Conservation (phyloP, 1,139 yeast species). For the Candida sojae region DNA sequence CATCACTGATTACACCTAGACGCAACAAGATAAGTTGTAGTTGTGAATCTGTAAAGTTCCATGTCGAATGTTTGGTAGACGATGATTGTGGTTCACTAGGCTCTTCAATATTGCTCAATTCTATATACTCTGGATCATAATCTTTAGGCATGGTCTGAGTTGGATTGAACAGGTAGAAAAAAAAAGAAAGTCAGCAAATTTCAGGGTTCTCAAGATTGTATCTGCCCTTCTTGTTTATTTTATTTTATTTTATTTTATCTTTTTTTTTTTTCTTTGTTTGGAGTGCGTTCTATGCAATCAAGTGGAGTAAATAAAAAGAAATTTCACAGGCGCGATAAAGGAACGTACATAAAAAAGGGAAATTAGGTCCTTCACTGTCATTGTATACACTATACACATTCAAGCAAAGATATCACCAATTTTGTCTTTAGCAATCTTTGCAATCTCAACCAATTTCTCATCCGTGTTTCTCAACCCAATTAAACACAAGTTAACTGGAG, state of each 20-base stretch:
- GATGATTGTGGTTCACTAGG: background rate
- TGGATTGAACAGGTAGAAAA: background rate
- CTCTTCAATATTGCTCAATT: constrained; percentile 1
- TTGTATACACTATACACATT: background rate
- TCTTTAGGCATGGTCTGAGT: background rate
- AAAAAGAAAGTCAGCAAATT: background rate
- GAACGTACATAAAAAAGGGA: background rate
- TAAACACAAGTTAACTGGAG: constrained; percentile 19
- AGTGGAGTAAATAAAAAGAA: background rate
- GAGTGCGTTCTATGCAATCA: too few relatives aligned
- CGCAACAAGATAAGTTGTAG: constrained; percentile 29
- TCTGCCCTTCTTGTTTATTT: background rate
- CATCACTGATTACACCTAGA: constrained; percentile 33
- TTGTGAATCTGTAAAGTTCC: constrained; percentile 22
- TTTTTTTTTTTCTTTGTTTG: background rate
- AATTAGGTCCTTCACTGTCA: too few relatives aligned
- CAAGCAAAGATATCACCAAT: constrained; percentile 10
- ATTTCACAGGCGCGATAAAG: background rate
- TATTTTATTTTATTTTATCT: background rate
- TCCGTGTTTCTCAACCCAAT: constrained; percentile 22
- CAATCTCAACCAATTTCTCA: constrained; percentile 20
- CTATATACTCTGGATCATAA: constrained; percentile 9
- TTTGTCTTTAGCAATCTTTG: constrained; percentile 10
- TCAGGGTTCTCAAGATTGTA: background rate
- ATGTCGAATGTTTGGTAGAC: background rate